Base-by-base conservation (phyloP, 345 rosid species). In the Camelina neglecta region DNA sequence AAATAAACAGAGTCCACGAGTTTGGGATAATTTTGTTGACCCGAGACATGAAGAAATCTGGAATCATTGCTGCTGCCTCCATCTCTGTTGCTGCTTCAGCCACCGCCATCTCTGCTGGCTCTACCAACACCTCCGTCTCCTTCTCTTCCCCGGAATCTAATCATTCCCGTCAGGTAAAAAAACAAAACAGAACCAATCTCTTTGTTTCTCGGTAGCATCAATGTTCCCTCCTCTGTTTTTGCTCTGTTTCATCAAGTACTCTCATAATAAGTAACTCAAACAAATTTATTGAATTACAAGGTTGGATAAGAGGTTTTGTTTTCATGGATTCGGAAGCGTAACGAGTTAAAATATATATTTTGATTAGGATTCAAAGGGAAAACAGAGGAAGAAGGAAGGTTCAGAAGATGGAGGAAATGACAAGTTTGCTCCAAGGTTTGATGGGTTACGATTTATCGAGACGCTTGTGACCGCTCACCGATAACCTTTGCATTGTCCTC, bases 391-490 rank as follows among this genome's bases (percentile, higher is more conserved):
- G 69, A 68, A 78, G 70, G 76, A 82, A 5, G 13, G 44, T 41
- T 41, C 44, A 13, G 74, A 84, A 0, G 86, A 88, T 23, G 73
- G 50, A 1, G 78, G 59, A 24, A 73, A 62, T 45, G 80, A 64
- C 1, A 91, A 90, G 81, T 93, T 91, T 61, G 86, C 91, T 35
- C 92, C 96, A 7, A 88, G 88, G 72, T 91, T 89, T 68, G 94
- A 93, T 47, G 98, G 97, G 5, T 81, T 93, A 73, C 81, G 90
- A 75, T 93, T 91, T 80, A 91, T 93, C 8, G 97, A 91, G 80
- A 91, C 97, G n/a, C 85, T 93, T 81, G 79, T 93, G 60, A 93
- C 98, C 36, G 91, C 91, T 79, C 98, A 93, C 65, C 84, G 97
- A 81, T 93, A 65, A 85, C 54, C 12, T 66, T 36, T 1, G 7